Base-by-base conservation (phyloP, 2,329 filamentous ascomycete species). In the Lachnellula arida region DNA sequence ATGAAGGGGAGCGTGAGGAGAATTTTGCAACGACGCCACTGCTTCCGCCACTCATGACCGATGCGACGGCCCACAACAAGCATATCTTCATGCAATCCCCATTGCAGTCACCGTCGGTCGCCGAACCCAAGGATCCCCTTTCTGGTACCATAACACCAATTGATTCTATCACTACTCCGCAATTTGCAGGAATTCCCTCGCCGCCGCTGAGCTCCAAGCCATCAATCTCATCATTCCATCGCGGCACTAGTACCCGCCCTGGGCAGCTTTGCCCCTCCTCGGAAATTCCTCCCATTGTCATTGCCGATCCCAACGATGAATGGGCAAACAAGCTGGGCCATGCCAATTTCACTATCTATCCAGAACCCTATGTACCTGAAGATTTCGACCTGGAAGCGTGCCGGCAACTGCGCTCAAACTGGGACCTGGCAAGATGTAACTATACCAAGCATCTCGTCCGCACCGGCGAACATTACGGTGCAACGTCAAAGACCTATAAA, bases 281-380 rank as follows among this genome's bases (percentile, higher is more conserved):
- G 4, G 81, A 84, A 25, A 81, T 88, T 39, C 82, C 85, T 4
- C 79, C 82, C 4, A 83, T 91, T 60, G 75, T 86, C 6, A 83
- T 91, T 62, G 77, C 86, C 34, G 83, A 88, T 54, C 82, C 85
- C 5, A 79, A 85, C 49, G 91, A 96, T 69, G 84, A 87, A 63
- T 97, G 93, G 93, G 87, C 89, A 1, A 83, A 87, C 67, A 85
- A 84, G 55, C 82, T 97, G 14, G 93, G 93, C 28, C 92, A 97
- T 70, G 92, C 92, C 61, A 96, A 97, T 75, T 97, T 95, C 71
- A 92, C 83, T 65, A 95, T 97, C 64, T 76, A 82, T 22, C 92
- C 92, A 0, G 82, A 86, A 69, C 93, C 92, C 0, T 96, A 96
- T 67, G 72, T 82, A 8, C 87, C 90, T 0, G 79, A 84, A 15